Evolutionary conservation across 1,284 basidiomycete species (phyloP), one percentile per base, ranked within the genome.

Genomic region (Takashimella tepidaria): DNA sequence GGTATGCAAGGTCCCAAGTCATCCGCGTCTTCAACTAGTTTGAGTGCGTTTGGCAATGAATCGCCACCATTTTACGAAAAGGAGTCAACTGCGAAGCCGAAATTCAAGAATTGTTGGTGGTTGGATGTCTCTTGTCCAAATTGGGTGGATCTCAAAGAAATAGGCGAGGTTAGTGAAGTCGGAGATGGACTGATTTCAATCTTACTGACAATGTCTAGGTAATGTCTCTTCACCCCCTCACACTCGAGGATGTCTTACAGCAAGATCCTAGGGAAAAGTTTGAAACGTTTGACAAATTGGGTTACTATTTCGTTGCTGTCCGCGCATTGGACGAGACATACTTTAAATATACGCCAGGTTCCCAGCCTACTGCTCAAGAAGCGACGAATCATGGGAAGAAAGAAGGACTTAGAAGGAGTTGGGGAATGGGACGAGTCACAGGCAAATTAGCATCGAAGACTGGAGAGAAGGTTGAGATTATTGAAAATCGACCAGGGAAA

Each of bases 221-320:
- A 19, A 80, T 97, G 23, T 89, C 90, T 50, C 81, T 98, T 2
- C 93, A 98, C 73, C 93, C 93, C 0, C 79, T 97, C 20, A 97
- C 93, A 0, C 81, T 97, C 13, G 93, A 98, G 74, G 93, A 98
- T 76, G 91, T 97, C 31, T 76, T 98, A n/a, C 89, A 92, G 60
- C 87, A 90, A 74, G 92, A 98, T 60, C 87, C 89, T 19, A 83
- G 92, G 31, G 93, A 97, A 74, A 98, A 98, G 75, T 78, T 96
- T 13, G 93, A 97, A 67, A 77, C 85, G 3, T 97, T 95, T 70
- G 85, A 89, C 5, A 84, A 83, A 57, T 81, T 97, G 6, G 92
- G 92, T 0, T 98, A 98, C 74, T 92, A 96, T 72, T 92, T 98
- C 67, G 80, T 97, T 53, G 88, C 88, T 8, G 88, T 97, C 59